Conservation (phyloP, 768 basidiomycete species). For the Mycena olivaceomarginata region DNA sequence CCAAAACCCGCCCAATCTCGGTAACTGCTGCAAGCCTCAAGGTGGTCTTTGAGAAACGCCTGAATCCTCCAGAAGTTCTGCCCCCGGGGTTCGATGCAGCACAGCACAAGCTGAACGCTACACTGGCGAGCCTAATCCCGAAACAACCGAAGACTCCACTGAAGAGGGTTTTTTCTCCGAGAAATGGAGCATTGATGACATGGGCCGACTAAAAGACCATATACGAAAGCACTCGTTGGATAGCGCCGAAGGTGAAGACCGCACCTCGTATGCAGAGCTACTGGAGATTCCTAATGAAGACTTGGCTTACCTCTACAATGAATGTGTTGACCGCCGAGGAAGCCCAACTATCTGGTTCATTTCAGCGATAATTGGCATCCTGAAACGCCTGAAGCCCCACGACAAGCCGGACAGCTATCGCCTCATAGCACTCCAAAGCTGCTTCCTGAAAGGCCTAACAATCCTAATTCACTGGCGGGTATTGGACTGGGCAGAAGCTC, state of each 20-base stretch:
- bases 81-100: no score
- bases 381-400: constrained; percentile 38
- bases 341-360: constrained; percentile 34
- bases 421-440: constrained; percentile 50
- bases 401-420: constrained; percentile 47
- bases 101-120: no score
- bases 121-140: no score
- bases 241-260: constrained; percentile 27
- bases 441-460: constrained; percentile 48
- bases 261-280: constrained; percentile 31
- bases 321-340: constrained; percentile 9
- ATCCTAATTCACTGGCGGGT: constrained; percentile 49
- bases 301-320: constrained; percentile 32
- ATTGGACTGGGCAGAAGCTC: constrained; percentile 32
- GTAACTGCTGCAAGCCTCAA: no score
- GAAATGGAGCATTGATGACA: no score
- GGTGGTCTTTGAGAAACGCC: no score
- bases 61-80: no score
- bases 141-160: no score
- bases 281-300: constrained; percentile 19
- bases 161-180: no score
- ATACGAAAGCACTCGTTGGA: background rate
- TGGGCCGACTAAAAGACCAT: no score
- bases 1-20: no score
- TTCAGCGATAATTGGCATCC: constrained; percentile 32